These are phyloP conservation scores for Gossypium herbaceum DNA, from an alignment of 345 rosid species.

Conservation along the genomic window DNA sequence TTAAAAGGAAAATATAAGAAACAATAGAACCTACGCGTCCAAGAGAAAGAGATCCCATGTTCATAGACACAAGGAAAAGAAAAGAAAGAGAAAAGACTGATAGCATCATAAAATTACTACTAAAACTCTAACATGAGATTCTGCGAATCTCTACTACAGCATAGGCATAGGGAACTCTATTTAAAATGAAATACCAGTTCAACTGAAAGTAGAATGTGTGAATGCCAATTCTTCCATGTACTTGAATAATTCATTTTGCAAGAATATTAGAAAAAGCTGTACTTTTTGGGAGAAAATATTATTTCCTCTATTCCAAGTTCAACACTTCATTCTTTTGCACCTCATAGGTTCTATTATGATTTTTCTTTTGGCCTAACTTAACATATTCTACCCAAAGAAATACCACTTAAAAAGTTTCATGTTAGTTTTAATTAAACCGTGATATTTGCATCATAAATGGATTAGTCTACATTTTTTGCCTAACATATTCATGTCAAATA, in stretches of 20 bases:
- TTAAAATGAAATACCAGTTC: background rate
- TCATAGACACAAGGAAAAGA: background rate
- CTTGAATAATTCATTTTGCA: background rate
- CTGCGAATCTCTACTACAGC: background rate
- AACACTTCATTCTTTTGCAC: too few relatives aligned
- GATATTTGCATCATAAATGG: background rate
- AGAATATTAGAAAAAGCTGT: background rate
- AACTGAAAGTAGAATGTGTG: background rate
- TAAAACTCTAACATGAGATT: background rate
- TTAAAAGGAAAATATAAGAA: constrained; percentile 2
- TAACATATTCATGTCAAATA: background rate
- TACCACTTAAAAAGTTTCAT: background rate
- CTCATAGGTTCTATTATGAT: too few relatives aligned
- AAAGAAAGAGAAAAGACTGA: background rate
- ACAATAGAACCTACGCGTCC: background rate
- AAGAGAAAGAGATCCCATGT: background rate
- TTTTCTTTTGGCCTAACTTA: background rate
- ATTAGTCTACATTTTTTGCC: background rate
- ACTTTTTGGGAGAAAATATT: background rate
- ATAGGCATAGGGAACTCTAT: background rate
- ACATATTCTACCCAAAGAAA: background rate
- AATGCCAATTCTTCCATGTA: background rate
- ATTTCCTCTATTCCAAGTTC: too few relatives aligned
- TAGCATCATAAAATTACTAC: background rate
- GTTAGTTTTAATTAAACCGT: background rate